Conservation (phyloP, 2,329 filamentous ascomycete species). For the Myriangium duriaei region DNA sequence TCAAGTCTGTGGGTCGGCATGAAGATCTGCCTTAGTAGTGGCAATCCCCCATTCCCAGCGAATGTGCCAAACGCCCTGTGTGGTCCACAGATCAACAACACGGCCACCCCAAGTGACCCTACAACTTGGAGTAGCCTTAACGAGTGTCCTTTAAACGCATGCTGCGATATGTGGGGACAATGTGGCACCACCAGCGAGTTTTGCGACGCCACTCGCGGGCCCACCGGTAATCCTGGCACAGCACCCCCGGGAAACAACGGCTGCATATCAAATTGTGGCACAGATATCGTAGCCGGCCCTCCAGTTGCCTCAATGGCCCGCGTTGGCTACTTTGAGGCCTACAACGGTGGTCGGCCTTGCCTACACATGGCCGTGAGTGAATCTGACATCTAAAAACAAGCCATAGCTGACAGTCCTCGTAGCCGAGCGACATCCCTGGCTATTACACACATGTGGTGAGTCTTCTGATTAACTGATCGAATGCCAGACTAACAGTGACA, state of each 20-base stretch:
- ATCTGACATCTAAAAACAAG: background rate
- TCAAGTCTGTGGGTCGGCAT: slow-evolving; percentile 18
- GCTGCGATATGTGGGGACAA: slow-evolving; percentile 33
- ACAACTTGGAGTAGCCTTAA: slow-evolving; percentile 19
- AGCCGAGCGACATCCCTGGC: slow-evolving; percentile 12
- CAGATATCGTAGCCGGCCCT: slow-evolving; percentile 14
- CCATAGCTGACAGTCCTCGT: background rate
- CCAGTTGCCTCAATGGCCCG: slow-evolving; percentile 12
- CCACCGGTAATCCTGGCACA: slow-evolving; percentile 28
- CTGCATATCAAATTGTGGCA: slow-evolving; percentile 33
- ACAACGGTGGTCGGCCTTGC: slow-evolving; percentile 21
- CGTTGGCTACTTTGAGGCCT: slow-evolving; percentile 26
- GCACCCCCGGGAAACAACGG: slow-evolving; percentile 22
- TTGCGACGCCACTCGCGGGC: slow-evolving; percentile 22
- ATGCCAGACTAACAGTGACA: too few species aligned
- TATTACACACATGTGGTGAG: background rate
- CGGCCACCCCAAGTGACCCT: slow-evolving; percentile 21
- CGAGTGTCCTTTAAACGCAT: slow-evolving; percentile 28
- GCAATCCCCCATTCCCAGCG: slow-evolving; percentile 31
- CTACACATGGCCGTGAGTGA: slow-evolving; percentile 17
- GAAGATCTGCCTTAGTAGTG: slow-evolving; percentile 31
- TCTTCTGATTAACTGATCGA: background rate
- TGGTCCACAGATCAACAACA: slow-evolving; percentile 34
- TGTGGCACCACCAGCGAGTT: slow-evolving; percentile 36
- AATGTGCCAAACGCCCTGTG: slow-evolving; percentile 28